Evolutionary conservation across 164 flowering plant genomes (phyloP).

Genomic region (Vitis amurensis): DNA sequence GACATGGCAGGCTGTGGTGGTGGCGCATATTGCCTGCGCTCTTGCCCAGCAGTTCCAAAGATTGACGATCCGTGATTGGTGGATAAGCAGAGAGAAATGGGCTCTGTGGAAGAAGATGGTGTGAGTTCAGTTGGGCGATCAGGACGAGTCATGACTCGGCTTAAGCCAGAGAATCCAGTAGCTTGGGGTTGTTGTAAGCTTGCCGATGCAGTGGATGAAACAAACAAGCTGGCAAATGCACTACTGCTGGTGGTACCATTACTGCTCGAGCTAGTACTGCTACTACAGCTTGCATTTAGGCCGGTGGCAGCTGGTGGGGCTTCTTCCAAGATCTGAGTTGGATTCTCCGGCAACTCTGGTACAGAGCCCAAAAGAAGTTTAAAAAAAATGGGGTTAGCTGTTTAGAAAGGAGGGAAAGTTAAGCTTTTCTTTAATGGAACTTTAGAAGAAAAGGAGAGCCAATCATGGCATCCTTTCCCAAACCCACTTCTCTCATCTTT

Average conservation of each 20-base stretch:
- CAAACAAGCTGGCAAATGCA: slow-evolving; percentile 62
- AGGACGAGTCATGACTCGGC: slow-evolving; percentile 37
- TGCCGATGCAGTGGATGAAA: slow-evolving; percentile 52
- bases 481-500: slow-evolving; percentile 15
- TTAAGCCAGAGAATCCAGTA: slow-evolving; percentile 46
- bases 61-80: slow-evolving; percentile 54
- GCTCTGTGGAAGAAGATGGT: slow-evolving; percentile 45
- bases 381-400: not conserved
- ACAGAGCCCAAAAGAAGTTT: slow-evolving; percentile 5
- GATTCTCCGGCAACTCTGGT: slow-evolving; percentile 42
- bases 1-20: slow-evolving; percentile 71
- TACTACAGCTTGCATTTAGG: slow-evolving; percentile 42
- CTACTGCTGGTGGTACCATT: slow-evolving; percentile 42
- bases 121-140: slow-evolving; percentile 30
- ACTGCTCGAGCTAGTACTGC: slow-evolving; percentile 36
- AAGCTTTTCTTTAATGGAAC: slow-evolving; percentile 17
- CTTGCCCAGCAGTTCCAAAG: slow-evolving; percentile 52
- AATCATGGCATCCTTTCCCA: slow-evolving; percentile 30
- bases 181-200: slow-evolving; percentile 48
- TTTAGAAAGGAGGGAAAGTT: slow-evolving; percentile 8
- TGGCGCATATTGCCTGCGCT: slow-evolving; percentile 47
- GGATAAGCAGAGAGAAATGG: slow-evolving; percentile 64
- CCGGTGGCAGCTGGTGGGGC: slow-evolving; percentile 14
- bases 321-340: slow-evolving; percentile 30
- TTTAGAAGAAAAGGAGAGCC: slow-evolving; percentile 26